Percentiles rank a stretch among this genome's conserved stretches.
These are phyloP conservation scores for Naganishia kalamii DNA, from an alignment of 768 basidiomycete genomes.

Conservation along the genomic window DNA sequence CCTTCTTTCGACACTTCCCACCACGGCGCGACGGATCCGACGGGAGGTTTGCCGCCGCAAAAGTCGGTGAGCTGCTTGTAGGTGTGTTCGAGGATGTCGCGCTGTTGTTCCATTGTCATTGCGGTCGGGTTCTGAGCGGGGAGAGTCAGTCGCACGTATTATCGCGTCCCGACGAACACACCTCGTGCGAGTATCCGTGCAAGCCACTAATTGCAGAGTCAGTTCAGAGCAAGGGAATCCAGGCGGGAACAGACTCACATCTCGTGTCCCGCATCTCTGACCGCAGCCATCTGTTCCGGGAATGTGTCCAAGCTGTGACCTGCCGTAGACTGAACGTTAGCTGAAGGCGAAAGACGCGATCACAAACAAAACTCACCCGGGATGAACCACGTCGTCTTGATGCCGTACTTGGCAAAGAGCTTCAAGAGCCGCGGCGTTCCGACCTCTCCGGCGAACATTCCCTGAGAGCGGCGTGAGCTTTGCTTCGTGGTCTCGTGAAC, in stretches of 20 bases:
- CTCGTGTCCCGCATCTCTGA: conserved; percentile 68
- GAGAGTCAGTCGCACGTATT: not conserved
- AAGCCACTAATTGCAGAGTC: conserved; percentile 48
- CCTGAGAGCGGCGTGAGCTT: conserved; percentile 43
- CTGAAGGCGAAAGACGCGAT: not conserved
- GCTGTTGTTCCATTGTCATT: conserved; percentile 62
- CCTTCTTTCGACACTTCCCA: conserved; percentile 71
- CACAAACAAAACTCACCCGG: conserved; percentile 51
- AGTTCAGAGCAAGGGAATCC: not conserved
- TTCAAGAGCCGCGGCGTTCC: conserved; percentile 64
- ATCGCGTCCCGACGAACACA: too few relatives aligned
- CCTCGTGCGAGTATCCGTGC: conserved; percentile 68
- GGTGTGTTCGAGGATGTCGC: conserved; percentile 63
- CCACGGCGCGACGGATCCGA: conserved; percentile 60
- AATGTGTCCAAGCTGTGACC: conserved; percentile 72
- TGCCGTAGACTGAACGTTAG: conserved; percentile 25
- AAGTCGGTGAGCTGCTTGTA: conserved; percentile 62
- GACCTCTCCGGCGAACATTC: conserved; percentile 71
- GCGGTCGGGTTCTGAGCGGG: conserved; percentile 54
- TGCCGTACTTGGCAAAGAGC: conserved; percentile 64
- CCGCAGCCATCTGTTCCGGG: conserved; percentile 61
- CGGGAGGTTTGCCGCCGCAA: conserved; percentile 49
- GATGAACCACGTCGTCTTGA: conserved; percentile 68
- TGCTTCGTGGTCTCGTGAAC: not conserved
- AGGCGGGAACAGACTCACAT: conserved; percentile 47